Evolutionary conservation across 2,329 filamentous ascomycete species (phyloP), one percentile per base, ranked within the genome.

Genomic region (Aspergillus novofumigatus): DNA sequence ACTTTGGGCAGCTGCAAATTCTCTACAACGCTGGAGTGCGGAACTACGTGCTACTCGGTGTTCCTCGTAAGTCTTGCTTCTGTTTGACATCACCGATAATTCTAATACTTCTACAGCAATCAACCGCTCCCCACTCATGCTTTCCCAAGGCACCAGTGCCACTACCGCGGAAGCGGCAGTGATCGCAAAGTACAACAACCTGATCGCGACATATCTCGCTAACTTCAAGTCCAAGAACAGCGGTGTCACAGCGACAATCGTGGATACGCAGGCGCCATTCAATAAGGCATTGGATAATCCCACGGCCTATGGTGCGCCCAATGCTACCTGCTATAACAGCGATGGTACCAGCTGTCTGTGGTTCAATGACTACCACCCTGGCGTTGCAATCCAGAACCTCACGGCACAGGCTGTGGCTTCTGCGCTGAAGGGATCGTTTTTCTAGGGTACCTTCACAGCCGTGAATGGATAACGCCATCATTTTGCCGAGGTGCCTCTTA

Each of bases 321-420:
- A 42, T 8, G 58, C 58, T 11, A 28, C 35, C 35, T 59, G 58
- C 52, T 57, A 20, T 17, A 57, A 57, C n/a, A 25, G 32, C 9
- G 58, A 59, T 8, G 54, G 58, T 0, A 38, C 54, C 1, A 51
- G 55, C 4, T 59, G 58, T 55, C 48, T 59, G 3, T 59, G 58
- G 58, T 59, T 59, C n/a, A 57, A 59, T 44, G 55, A 59, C 28
- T 59, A 54, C 42, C 58, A 59, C 7, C 58, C 58, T 1, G 55
- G 55, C 4, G 21, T 59, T 20, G 55, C 32, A 3, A 59, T 59
- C 23, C 58, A 59, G 23, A 44, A 59, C 42, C 51, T 52, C 5
- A 55, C 57, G 49, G 55, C 58, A 2, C 52, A 42, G 52, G 58
- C 54, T 1, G 55, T 59, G n/a, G 58, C 55, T 11, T 42, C 26